A percentile compares a stretch with the other conserved stretches of the same genome.
Conservation (phyloP, 2,329 filamentous ascomycete genomes). For the Fusarium secorum region DNA sequence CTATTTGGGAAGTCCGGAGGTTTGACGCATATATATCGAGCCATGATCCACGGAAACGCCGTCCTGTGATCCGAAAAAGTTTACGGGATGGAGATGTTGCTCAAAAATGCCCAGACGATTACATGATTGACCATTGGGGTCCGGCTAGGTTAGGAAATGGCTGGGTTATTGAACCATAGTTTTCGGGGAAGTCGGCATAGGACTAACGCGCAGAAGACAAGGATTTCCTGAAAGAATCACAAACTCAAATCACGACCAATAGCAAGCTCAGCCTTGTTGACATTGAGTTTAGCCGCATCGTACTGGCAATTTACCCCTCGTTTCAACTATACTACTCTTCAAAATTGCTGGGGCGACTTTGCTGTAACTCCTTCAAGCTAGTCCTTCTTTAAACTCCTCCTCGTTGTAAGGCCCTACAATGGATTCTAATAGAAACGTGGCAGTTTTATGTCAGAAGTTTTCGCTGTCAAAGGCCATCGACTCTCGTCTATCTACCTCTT, state of each 20-base stretch:
- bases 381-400: too few species aligned
- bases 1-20: constrained; percentile 20
- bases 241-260: not conserved
- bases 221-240: not conserved
- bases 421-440: not conserved
- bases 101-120: not conserved
- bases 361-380: not conserved
- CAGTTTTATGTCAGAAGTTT: not conserved
- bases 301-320: not conserved
- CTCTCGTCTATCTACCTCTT: too few species aligned
- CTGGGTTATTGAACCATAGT: not conserved
- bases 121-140: not conserved
- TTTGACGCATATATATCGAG: not conserved
- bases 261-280: not conserved
- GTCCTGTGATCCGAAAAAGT: constrained; percentile 11
- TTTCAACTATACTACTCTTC: not conserved
- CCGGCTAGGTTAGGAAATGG: not conserved
- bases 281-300: not conserved
- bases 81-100: not conserved
- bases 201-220: not conserved
- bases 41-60: constrained; percentile 4
- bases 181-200: not conserved
- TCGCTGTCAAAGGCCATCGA: not conserved
- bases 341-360: not conserved
- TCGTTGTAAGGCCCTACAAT: not conserved